phyloP scores from a whole-genome alignment of 257 asterid species.

The Solanum medicagineum region DNA sequence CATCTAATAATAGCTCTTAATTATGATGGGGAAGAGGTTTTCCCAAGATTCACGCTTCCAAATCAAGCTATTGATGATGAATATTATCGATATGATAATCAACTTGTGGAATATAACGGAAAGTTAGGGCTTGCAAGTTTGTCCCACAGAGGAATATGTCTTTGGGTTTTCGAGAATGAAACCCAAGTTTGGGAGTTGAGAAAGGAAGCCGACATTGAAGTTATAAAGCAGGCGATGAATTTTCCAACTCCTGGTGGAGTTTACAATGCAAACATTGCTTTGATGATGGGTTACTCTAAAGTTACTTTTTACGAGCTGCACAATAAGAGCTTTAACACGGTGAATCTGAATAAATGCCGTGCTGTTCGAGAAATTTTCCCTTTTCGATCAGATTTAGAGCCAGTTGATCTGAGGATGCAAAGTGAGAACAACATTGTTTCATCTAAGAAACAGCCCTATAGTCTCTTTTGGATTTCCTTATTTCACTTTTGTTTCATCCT shows the following conservation, averaged over 20 bases:
- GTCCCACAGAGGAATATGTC: not conserved
- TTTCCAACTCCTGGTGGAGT: not conserved
- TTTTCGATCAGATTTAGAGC: not conserved
- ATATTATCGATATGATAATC: not conserved
- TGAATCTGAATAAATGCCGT: not conserved
- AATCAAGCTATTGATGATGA: not conserved
- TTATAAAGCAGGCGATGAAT: not conserved
- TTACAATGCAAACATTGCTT: not conserved
- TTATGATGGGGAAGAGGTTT: not conserved
- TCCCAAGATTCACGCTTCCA: not conserved
- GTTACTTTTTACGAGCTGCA: not conserved
- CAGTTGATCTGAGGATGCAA: not conserved
- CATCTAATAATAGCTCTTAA: not conserved
- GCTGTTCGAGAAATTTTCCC: not conserved
- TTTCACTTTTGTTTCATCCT: not conserved
- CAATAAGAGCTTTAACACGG: not conserved
- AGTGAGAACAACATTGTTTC: not conserved
- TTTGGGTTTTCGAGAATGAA: not conserved
- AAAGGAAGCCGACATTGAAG: not conserved
- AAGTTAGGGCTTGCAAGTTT: not conserved
- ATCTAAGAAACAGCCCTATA: not conserved
- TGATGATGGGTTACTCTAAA: not conserved
- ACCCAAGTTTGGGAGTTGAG: not conserved
- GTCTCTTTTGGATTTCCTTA: not conserved
- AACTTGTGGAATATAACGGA: not conserved